Evolutionary conservation across 2,329 filamentous ascomycete genomes (phyloP).

Genomic region (Fusarium hainanense): DNA sequence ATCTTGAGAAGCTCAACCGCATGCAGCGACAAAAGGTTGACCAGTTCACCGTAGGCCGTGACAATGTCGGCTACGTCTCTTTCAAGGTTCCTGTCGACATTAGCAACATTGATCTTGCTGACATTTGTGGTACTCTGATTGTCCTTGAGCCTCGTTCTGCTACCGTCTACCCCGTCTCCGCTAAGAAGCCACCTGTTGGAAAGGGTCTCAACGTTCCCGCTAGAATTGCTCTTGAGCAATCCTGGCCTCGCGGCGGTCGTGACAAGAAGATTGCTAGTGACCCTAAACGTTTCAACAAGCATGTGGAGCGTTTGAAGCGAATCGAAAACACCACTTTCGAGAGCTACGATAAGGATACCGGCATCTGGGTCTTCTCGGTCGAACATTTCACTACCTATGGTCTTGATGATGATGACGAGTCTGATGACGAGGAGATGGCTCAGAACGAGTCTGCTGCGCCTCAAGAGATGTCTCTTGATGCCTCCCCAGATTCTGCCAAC

Average conservation of each 20-base stretch:
- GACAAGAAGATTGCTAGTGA: conserved; percentile 65
- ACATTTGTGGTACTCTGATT: conserved; percentile 82
- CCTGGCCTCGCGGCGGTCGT: conserved; percentile 79
- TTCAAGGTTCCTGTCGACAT: conserved; percentile 89
- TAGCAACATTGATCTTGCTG: conserved; percentile 79
- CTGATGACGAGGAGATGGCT: conserved; percentile 61
- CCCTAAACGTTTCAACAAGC: conserved; percentile 79
- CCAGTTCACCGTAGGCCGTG: conserved; percentile 83
- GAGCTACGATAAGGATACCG: conserved; percentile 80
- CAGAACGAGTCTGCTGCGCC: conserved; percentile 34
- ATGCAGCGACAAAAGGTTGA: conserved; percentile 79
- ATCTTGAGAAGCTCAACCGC: conserved; percentile 82
- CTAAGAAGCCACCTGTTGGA: conserved; percentile 84
- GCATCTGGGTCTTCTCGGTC: conserved; percentile 92
- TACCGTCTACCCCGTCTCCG: conserved; percentile 84
- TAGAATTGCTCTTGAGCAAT: conserved; percentile 88
- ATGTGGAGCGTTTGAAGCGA: conserved; percentile 82
- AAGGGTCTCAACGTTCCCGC: conserved; percentile 94
- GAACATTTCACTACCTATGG: conserved; percentile 97
- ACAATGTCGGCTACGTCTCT: conserved; percentile 81
- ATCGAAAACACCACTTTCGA: conserved; percentile 86
- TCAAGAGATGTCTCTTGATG: conserved; percentile 35
- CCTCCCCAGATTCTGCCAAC: conserved; percentile 40
- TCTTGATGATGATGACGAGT: conserved; percentile 80
- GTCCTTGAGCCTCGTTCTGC: conserved; percentile 80